Conservation (phyloP, 192 early-diverging fungal species). For the Coemansia guatemalensis region DNA sequence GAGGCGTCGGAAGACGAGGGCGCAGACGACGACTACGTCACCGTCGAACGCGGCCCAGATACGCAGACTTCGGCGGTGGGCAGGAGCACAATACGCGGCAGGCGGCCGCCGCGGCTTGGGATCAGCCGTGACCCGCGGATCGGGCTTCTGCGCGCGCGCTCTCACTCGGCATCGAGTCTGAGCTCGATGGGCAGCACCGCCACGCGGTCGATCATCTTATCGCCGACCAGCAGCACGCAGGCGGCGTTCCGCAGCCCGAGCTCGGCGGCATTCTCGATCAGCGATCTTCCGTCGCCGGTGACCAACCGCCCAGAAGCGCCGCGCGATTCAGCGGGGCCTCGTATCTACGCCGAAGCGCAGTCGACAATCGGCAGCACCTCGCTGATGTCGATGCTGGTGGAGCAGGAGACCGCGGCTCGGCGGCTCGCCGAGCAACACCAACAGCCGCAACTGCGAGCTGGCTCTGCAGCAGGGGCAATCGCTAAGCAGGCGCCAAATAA, state of each 20-base stretch:
- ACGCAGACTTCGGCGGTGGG: background rate
- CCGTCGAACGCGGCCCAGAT: background rate
- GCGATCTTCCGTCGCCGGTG: conserved; percentile 16
- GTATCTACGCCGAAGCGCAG: conserved; percentile 19
- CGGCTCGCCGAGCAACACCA: conserved; percentile 7
- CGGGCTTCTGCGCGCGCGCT: conserved; percentile 7
- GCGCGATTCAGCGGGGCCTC: conserved; percentile 10
- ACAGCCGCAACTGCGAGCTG: background rate
- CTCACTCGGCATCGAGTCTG: conserved; percentile 18
- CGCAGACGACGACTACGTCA: conserved; percentile 5
- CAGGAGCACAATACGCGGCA: background rate
- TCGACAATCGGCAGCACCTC: conserved; percentile 28
- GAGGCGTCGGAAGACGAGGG: background rate
- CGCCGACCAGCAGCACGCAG: conserved; percentile 16
- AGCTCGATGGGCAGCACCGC: conserved; percentile 19
- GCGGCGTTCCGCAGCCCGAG: background rate
- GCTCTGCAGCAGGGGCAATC: background rate
- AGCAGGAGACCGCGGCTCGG: conserved; percentile 8
- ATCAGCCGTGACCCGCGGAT: conserved; percentile 4
- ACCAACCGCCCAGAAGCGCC: background rate
- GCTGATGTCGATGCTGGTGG: conserved; percentile 23
- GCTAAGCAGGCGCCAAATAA: background rate
- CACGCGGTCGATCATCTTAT: conserved; percentile 18
- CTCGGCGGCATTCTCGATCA: conserved; percentile 16
- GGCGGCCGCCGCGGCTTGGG: conserved; percentile 9